Conservation (phyloP, 2,329 filamentous ascomycete species). For the Lecanosticta acicola region DNA sequence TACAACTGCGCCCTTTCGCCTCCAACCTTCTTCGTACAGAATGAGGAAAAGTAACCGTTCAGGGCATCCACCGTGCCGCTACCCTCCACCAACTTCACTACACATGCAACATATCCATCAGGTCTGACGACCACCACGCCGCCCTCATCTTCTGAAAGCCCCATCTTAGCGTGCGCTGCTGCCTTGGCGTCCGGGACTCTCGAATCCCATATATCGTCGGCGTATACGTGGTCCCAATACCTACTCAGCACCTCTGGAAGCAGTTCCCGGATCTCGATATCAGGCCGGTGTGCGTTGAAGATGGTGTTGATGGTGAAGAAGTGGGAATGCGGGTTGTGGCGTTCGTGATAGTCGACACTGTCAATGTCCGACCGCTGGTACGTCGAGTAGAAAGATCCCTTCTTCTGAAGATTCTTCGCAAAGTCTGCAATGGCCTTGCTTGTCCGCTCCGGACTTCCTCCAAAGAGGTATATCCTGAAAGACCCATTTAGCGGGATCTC, state of each 20-base stretch:
- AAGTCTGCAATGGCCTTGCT: constrained; percentile 64
- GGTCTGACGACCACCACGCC: constrained; percentile 79
- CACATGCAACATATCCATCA: constrained; percentile 79
- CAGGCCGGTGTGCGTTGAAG: constrained; percentile 60
- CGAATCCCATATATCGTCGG: constrained; percentile 73
- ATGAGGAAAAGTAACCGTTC: constrained; percentile 73
- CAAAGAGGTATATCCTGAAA: constrained; percentile 81
- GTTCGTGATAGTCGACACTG: constrained; percentile 67
- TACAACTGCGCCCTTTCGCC: constrained; percentile 25
- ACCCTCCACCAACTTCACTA: constrained; percentile 68
- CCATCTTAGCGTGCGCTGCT: constrained; percentile 81
- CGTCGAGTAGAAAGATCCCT: constrained; percentile 64
- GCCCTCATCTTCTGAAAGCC: constrained; percentile 65
- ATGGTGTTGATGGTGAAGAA: constrained; percentile 78
- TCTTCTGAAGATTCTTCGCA: constrained; percentile 56
- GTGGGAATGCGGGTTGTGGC: constrained; percentile 73
- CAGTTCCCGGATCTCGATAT: constrained; percentile 67
- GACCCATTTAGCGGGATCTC: constrained; percentile 83
- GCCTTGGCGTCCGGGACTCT: constrained; percentile 64
- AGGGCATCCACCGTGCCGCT: constrained; percentile 75
- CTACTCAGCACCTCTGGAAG: constrained; percentile 65
- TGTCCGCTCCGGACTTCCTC: constrained; percentile 59
- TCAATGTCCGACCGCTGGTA: constrained; percentile 59
- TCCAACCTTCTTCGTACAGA: constrained; percentile 57
- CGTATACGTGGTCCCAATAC: constrained; percentile 78